Evolutionary conservation across 441 rosid species (phyloP).

Genomic region (Omphalea diandra): DNA sequence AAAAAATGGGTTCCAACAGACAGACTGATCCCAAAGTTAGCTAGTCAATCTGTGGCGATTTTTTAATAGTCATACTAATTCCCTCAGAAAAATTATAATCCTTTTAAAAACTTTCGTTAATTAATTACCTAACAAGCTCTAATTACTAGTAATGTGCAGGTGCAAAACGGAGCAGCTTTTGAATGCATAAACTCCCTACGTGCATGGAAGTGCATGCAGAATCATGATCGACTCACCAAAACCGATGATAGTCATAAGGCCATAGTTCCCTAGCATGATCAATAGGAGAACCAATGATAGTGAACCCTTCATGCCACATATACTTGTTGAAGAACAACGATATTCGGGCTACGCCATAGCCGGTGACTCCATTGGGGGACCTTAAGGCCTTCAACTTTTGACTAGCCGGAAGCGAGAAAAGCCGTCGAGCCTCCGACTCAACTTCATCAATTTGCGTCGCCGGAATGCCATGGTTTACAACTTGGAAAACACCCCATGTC

Average conservation of each 20-base stretch:
- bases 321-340: constrained; percentile 63
- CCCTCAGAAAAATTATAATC: no score
- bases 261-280: constrained; percentile 70
- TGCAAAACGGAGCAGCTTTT: no score
- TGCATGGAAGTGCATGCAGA: constrained; percentile 41
- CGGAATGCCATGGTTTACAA: constrained; percentile 65
- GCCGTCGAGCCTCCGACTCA: constrained; percentile 37
- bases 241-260: constrained; percentile 51
- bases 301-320: constrained; percentile 96
- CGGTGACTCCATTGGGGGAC: constrained; percentile 51
- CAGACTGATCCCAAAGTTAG: no score
- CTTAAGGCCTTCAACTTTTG: constrained; percentile 66
- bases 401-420: constrained; percentile 59
- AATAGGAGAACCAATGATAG: constrained; percentile 62
- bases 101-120: no score
- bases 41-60: no score
- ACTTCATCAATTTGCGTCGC: constrained; percentile 34
- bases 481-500: constrained; percentile 82
- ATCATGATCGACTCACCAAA: constrained; percentile 74
- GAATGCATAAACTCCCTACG: no score
- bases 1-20: no score
- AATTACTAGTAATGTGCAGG: no score
- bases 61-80: no score
- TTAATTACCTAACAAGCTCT: no score
- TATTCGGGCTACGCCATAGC: constrained; percentile 72